These are phyloP conservation scores for Talaromyces atroroseus DNA, from an alignment of 2,329 filamentous ascomycete species.

Conservation along the genomic window DNA sequence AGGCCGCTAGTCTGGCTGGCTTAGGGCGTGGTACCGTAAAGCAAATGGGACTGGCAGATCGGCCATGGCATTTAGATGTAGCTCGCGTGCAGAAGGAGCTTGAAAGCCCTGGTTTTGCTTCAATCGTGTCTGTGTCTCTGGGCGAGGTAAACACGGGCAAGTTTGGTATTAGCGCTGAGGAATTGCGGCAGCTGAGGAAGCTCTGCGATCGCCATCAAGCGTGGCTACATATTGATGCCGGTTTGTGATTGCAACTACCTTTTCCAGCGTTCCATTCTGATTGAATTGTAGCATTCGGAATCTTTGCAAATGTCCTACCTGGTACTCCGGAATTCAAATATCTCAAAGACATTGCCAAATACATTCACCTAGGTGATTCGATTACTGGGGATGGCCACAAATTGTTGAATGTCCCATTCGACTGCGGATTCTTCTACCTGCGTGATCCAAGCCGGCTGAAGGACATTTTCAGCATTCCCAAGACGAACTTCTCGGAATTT, in stretches of 20 bases:
- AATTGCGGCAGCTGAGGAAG: slow-evolving; percentile 2
- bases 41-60: neutral
- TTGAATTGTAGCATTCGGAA: slow-evolving; percentile 2
- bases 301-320: slow-evolving; percentile 2
- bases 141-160: slow-evolving; percentile 4
- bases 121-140: slow-evolving; percentile 1
- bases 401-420: slow-evolving; percentile 2
- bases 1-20: neutral
- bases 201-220: slow-evolving; percentile 1
- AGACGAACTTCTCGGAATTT: neutral
- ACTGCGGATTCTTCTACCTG: slow-evolving; percentile 6
- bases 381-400: slow-evolving; percentile 1
- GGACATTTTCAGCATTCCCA: slow-evolving; percentile 1
- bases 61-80: neutral
- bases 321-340: neutral
- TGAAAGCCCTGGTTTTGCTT: neutral
- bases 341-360: slow-evolving; percentile 3
- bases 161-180: neutral
- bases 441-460: neutral
- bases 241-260: neutral
- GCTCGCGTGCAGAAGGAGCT: neutral
- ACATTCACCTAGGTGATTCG: slow-evolving; percentile 2
- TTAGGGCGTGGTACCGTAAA: slow-evolving; percentile 1
- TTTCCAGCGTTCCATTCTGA: neutral
- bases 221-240: slow-evolving; percentile 5